A percentile compares a stretch with the other conserved stretches of the same genome.
Conservation (phyloP, 805 yeast species). For the Groenewaldozyma tartarivorans region DNA sequence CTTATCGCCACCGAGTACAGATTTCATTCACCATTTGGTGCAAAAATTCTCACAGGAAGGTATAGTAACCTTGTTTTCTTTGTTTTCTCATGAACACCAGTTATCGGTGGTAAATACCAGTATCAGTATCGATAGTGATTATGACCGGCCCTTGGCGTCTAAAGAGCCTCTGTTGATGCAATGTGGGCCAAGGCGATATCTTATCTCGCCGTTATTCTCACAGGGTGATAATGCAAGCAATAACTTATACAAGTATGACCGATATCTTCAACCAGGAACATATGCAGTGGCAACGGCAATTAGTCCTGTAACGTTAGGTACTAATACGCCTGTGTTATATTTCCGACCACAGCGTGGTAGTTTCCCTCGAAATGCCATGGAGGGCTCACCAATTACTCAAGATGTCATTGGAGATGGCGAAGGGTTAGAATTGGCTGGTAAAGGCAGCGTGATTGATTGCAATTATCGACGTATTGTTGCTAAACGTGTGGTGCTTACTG, state of each 20-base stretch:
- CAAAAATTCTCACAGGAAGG: slow-evolving; percentile 39
- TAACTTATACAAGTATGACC: slow-evolving; percentile 78
- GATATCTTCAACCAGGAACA: slow-evolving; percentile 72
- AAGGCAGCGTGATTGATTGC: slow-evolving; percentile 80
- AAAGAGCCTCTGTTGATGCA: slow-evolving; percentile 75
- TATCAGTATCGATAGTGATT: slow-evolving; percentile 82
- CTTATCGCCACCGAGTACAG: slow-evolving; percentile 37
- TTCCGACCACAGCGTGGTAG: slow-evolving; percentile 43
- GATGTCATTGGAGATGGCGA: no score
- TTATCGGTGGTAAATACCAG: slow-evolving; percentile 74
- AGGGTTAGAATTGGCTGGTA: slow-evolving; percentile 58
- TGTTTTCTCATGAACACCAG: slow-evolving; percentile 80
- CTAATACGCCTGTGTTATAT: slow-evolving; percentile 65
- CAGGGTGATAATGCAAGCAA: slow-evolving; percentile 63
- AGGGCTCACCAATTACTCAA: no score
- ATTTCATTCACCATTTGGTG: no score
- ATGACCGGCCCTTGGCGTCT: slow-evolving; percentile 76
- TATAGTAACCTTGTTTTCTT: slow-evolving; percentile 61
- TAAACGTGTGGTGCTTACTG: slow-evolving; percentile 82
- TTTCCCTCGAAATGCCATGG: no score
- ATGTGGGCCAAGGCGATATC: slow-evolving; percentile 85
- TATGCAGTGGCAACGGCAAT: slow-evolving; percentile 74
- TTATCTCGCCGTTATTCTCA: slow-evolving; percentile 74
- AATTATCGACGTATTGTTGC: slow-evolving; percentile 80
- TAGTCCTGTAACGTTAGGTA: slow-evolving; percentile 74